These are phyloP conservation scores for Nicotiana tomentosiformis DNA, from an alignment of 257 asterid species.

Conservation along the genomic window DNA sequence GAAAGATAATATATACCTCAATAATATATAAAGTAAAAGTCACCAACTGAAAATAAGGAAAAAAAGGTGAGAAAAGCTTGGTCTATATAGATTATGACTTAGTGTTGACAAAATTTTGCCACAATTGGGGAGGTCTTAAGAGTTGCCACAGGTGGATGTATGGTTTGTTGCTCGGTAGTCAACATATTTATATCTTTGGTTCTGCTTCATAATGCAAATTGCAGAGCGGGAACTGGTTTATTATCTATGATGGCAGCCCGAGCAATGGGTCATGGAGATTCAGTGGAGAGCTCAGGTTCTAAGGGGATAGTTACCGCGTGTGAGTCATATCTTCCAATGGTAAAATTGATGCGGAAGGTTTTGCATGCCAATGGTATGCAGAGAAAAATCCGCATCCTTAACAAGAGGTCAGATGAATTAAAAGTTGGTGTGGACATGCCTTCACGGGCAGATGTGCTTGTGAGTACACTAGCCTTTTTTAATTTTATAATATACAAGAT, in stretches of 20 bases:
- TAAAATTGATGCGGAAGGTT: slow-evolving; percentile 75
- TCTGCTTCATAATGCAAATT: slow-evolving; percentile 11
- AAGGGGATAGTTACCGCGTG: slow-evolving; percentile 77
- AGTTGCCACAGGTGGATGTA: neutral
- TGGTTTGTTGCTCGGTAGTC: neutral
- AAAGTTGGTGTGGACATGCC: slow-evolving; percentile 68
- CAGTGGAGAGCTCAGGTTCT: slow-evolving; percentile 22
- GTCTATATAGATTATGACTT: neutral
- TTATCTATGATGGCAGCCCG: slow-evolving; percentile 91
- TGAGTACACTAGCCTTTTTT: slow-evolving; percentile 31
- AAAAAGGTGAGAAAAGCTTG: neutral
- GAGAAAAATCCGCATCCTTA: slow-evolving; percentile 48
- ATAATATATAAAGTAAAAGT: neutral
- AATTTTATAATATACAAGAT: neutral
- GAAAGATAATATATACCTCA: neutral
- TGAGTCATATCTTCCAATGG: slow-evolving; percentile 97
- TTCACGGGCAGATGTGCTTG: slow-evolving; percentile 84
- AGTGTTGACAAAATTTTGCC: neutral
- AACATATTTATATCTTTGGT: neutral
- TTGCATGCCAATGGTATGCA: slow-evolving; percentile 63
- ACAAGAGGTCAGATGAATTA: slow-evolving; percentile 93
- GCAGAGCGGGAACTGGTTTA: slow-evolving; percentile 93
- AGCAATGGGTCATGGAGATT: slow-evolving; percentile 52
- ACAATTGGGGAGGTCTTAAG: neutral
- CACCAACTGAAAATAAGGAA: neutral